Base-by-base conservation (phyloP, 2,329 filamentous ascomycete genomes). In the Colletotrichum somersetense region DNA sequence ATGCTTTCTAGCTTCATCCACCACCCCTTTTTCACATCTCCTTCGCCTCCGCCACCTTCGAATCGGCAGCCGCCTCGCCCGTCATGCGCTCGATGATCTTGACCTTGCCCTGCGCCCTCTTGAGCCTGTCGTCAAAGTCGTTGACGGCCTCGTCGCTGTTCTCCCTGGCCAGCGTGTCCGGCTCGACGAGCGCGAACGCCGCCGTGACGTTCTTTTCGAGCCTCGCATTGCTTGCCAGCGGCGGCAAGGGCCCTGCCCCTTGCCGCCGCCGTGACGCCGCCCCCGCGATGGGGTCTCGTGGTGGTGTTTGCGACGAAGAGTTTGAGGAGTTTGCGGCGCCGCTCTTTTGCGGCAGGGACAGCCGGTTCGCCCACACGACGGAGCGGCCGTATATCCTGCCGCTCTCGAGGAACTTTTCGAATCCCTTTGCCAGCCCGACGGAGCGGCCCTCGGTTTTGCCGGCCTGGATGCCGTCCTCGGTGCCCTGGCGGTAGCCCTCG, bases 361-460 rank as follows among this genome's bases (percentile, higher is more conserved):
- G 81, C 66, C 95, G 87, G 72, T 93, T 92, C 16, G 91, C 91
- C 95, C 96, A 98, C n/a, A 98, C 86, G 33, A 93, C 83, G 18
- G 94, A 91, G 77, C 91, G 91, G 56, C 94, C 93, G 76, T 96
- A 92, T 42, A 98, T 82, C 71, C 88, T 87, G 2, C 96, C 96
- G 80, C 94, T 89, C 74, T 94, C 91, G 53, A 93, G 79, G 78
- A 97, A 98, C 83, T 97, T 98, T 77, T 97, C 94, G 77, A 96
- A 98, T 0, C 95, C 96, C 75, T 95, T 96, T 80, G 97, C 93
- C 53, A 98, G 89, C 0, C 96, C 96, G 79, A 98, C 94, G 26
- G 94, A 89, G 63, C 95, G 93, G 73, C 96, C 96, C 86, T 99
- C 96, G 75, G 94, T 90, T 70, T 91, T 91, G 50, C 96, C 96